Percentiles rank a stretch among this genome's conserved stretches.
phyloP scores from a whole-genome alignment of 2,329 filamentous ascomycete genomes.

The Aspergillus cejpii region DNA sequence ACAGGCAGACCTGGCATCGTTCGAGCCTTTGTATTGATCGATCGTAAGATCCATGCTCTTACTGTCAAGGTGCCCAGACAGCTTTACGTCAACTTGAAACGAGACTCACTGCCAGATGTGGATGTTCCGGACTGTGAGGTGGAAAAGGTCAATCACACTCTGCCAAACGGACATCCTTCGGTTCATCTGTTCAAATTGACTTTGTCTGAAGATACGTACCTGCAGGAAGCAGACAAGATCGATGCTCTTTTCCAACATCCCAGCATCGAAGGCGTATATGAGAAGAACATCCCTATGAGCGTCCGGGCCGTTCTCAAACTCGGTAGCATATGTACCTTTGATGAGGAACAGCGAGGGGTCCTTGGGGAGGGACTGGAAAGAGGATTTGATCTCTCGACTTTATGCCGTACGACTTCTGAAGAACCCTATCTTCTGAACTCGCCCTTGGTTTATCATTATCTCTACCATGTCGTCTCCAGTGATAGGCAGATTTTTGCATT shows the following conservation, averaged over 20 bases:
- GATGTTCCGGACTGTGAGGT: constrained; percentile 78
- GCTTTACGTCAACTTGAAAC: constrained; percentile 86
- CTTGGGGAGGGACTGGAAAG: constrained; percentile 87
- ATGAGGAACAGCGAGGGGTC: constrained; percentile 81
- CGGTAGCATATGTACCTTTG: constrained; percentile 87
- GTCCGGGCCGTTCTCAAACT: constrained; percentile 81
- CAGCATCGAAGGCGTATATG: constrained; percentile 95
- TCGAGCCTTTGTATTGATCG: constrained; percentile 82
- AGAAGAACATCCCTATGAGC: constrained; percentile 82
- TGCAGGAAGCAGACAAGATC: constrained; percentile 76
- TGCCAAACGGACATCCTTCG: constrained; percentile 92
- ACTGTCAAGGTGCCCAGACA: constrained; percentile 85
- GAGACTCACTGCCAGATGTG: constrained; percentile 78
- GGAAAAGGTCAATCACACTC: constrained; percentile 85
- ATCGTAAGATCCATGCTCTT: constrained; percentile 79
- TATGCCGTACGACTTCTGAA: constrained; percentile 62
- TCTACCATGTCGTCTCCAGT: constrained; percentile 86
- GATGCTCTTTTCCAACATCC: constrained; percentile 79
- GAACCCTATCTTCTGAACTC: constrained; percentile 69
- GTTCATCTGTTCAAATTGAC: constrained; percentile 91
- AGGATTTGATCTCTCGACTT: constrained; percentile 76
- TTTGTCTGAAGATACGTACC: constrained; percentile 80
- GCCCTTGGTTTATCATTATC: constrained; percentile 74
- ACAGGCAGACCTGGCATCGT: constrained; percentile 83
- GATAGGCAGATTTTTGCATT: constrained; percentile 90